Evolutionary conservation across 192 early-diverging fungal species (phyloP).

Genomic region (Backusella macrospora): DNA sequence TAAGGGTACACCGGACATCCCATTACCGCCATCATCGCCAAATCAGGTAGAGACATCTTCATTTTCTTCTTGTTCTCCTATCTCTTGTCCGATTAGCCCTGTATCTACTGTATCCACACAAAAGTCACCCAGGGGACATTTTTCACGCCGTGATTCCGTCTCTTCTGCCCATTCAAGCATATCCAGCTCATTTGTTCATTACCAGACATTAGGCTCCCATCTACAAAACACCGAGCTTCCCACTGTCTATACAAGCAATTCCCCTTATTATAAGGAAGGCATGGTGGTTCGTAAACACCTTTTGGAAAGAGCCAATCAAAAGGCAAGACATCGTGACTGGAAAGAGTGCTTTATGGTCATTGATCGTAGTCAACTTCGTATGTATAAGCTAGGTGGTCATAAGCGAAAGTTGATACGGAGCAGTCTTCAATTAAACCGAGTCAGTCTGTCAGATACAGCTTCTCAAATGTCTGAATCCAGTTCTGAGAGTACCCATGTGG

Average conservation of each 20-base stretch:
- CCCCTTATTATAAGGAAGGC: conserved; percentile 64
- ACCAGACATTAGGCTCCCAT: conserved; percentile 15
- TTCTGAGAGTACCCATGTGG: not conserved
- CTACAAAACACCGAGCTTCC: conserved; percentile 25
- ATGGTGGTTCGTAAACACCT: conserved; percentile 86
- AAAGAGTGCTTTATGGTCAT: conserved; percentile 78
- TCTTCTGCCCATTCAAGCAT: conserved; percentile 14
- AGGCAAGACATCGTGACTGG: conserved; percentile 84
- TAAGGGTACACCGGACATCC: conserved; percentile 21
- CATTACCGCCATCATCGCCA: not conserved
- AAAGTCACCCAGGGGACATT: not conserved
- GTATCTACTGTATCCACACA: not conserved
- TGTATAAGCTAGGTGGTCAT: conserved; percentile 49
- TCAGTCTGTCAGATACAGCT: conserved; percentile 8
- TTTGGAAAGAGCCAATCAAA: conserved; percentile 72
- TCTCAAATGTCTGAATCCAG: not conserved
- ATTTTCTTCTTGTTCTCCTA: not conserved
- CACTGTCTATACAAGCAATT: conserved; percentile 21
- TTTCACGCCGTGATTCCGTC: conserved; percentile 13
- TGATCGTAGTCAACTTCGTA: conserved; percentile 73
- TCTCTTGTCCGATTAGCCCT: not conserved
- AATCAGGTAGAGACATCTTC: not conserved
- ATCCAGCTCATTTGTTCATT: not conserved
- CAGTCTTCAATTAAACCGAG: conserved; percentile 1
- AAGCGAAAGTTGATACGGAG: conserved; percentile 15